Base-by-base conservation (phyloP, 495 filamentous ascomycete species). In the Penicillium crystallinum region DNA sequence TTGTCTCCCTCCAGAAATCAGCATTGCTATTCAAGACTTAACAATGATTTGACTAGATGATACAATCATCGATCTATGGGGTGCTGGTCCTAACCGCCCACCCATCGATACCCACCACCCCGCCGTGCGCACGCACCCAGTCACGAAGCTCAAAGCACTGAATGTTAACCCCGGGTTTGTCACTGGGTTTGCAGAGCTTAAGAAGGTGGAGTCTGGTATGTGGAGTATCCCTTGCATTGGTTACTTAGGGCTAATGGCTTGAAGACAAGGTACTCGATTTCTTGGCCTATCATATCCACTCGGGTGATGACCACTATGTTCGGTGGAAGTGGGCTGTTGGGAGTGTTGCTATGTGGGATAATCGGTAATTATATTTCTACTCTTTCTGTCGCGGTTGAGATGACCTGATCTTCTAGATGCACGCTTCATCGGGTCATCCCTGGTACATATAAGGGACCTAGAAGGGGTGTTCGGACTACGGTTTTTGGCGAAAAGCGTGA, bases 291-390 rank as follows among this genome's bases (percentile, higher is more conserved):
- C 77, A 80, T 52, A 73, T 80, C 41, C 78, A 80, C 54, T 70
- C 73, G 12, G 74, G 76, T 0, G 77, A 80, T 47, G 77, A 82
- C 52, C 74, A 80, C 52, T 68, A 66, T 43, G 76, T 80, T 12
- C 63, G 77, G 6, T 79, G 74, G 73, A 80, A 80, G 53, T 82
- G 77, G 79, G 64, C 63, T n/a, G 74, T 77, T 34, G 79, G 79
- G 3, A 71, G 68, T 38, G 71, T 80, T 12, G 77, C 77, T 6
- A 74, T 82, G 64, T 82, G 77, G 77, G 77, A 81, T 51, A 81
- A 81, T 59, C 58, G 71, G 59, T 69, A 35, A 11, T 15, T 35
- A 23, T 0, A 9, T 56, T 36, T 21, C 15, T 14, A 3, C 22
- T 43, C 4, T 2, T 12, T 8, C 10, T 7, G 9, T 12, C 7